Conservation (phyloP, 2,329 filamentous ascomycete genomes). For the Trichoderma asperellum region DNA sequence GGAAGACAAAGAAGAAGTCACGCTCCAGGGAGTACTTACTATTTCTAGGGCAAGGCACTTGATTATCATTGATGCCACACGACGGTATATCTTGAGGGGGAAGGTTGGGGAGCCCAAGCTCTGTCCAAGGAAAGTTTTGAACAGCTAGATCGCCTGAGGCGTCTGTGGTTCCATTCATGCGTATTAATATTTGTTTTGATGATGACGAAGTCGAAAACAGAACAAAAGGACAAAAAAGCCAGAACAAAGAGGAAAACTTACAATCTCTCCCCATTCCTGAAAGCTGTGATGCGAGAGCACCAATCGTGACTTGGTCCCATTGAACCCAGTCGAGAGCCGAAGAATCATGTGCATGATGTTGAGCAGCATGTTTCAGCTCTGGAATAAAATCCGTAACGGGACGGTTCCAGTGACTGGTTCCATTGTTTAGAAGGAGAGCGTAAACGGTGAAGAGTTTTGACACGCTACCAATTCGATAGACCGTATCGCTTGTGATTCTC, state of each 20-base stretch:
- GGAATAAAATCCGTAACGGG: slow-evolving; percentile 37
- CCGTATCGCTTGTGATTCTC: slow-evolving; percentile 29
- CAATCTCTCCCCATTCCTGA: slow-evolving; percentile 26
- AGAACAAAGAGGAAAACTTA: not conserved
- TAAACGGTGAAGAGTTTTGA: slow-evolving; percentile 39
- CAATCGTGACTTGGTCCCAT: slow-evolving; percentile 28
- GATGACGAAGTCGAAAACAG: not conserved
- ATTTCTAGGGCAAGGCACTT: slow-evolving; percentile 7
- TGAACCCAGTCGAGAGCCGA: slow-evolving; percentile 20
- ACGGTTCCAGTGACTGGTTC: slow-evolving; percentile 33
- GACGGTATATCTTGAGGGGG: slow-evolving; percentile 22
- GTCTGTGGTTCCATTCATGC: not conserved
- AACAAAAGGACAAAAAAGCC: not conserved
- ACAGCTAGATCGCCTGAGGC: slow-evolving; percentile 18
- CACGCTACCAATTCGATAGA: slow-evolving; percentile 38
- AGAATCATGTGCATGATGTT: not conserved
- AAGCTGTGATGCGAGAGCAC: slow-evolving; percentile 26
- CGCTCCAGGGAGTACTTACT: not conserved
- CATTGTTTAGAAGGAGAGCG: slow-evolving; percentile 33
- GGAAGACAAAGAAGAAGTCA: too few relatives aligned
- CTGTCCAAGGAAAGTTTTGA: slow-evolving; percentile 15
- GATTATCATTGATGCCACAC: slow-evolving; percentile 26
- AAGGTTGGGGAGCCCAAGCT: slow-evolving; percentile 1
- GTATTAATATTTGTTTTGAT: not conserved
- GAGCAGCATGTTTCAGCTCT: slow-evolving; percentile 30